Evolutionary conservation across 768 basidiomycete genomes (phyloP).

Genomic region (Mycena kentingensis): DNA sequence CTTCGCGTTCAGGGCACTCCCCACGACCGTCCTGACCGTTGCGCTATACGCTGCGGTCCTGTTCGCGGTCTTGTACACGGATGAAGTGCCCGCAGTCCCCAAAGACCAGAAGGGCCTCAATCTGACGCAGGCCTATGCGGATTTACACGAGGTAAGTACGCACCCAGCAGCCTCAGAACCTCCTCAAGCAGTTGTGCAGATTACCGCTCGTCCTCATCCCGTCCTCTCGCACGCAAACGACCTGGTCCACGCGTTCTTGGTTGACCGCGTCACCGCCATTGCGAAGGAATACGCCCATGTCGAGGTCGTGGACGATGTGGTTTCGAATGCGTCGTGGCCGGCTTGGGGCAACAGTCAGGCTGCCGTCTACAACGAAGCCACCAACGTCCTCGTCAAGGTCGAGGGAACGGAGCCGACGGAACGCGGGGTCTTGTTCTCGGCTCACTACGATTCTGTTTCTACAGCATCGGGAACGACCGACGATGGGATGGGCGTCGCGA

Average conservation of each 20-base stretch:
- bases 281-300: constrained; percentile 47
- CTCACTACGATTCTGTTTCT: constrained; percentile 82
- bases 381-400: constrained; percentile 67
- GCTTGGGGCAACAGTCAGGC: constrained; percentile 7
- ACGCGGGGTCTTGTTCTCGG: constrained; percentile 67
- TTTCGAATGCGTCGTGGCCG: constrained; percentile 49
- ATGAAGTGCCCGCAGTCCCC: constrained; percentile 49
- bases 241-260: constrained; percentile 59
- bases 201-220: constrained; percentile 72
- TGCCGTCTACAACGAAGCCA: constrained; percentile 62
- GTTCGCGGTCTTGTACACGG: constrained; percentile 47
- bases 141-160: constrained; percentile 54
- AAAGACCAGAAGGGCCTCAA: constrained; percentile 46
- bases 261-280: constrained; percentile 52
- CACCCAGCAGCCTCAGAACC: background rate
- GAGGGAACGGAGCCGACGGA: constrained; percentile 48
- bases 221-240: constrained; percentile 81
- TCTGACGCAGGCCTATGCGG: constrained; percentile 56
- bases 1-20: constrained; percentile 39
- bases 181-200: constrained; percentile 37
- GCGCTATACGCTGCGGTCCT: constrained; percentile 53
- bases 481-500: constrained; percentile 72
- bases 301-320: constrained; percentile 51
- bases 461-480: constrained; percentile 77
- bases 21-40: constrained; percentile 48